These are phyloP conservation scores for Castanea mollissima DNA, from an alignment of 306 rosid species.

Conservation along the genomic window DNA sequence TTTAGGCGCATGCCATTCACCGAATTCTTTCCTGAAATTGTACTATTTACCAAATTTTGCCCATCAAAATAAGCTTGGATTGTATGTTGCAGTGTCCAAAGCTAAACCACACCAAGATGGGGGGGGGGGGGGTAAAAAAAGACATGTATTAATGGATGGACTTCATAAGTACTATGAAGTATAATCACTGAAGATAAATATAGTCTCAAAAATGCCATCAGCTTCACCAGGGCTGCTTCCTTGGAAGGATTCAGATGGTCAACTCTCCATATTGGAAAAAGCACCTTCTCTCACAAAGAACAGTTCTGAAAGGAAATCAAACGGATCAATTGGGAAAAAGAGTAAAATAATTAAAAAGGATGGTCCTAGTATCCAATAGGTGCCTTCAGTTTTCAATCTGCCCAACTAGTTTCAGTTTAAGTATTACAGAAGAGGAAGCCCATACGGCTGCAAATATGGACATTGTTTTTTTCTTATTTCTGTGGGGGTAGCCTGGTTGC, in stretches of 20 bases:
- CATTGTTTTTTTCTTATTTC: too few relatives aligned
- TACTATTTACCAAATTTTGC: too few relatives aligned
- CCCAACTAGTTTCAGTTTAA: slow-evolving; percentile 24
- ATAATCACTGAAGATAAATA: slow-evolving; percentile 70
- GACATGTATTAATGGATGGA: slow-evolving; percentile 47
- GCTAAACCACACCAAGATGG: slow-evolving; percentile 35
- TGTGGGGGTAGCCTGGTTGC: too few relatives aligned
- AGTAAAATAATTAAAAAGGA: too few relatives aligned
- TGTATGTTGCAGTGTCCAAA: slow-evolving; percentile 63
- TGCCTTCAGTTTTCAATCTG: slow-evolving; percentile 3
- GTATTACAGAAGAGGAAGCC: slow-evolving; percentile 28
- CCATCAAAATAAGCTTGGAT: slow-evolving; percentile 35
- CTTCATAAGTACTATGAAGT: slow-evolving; percentile 38
- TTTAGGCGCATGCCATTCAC: too few relatives aligned
- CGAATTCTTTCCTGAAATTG: too few relatives aligned
- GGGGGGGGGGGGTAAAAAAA: slow-evolving; percentile 16
- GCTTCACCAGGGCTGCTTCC: slow-evolving; percentile 24
- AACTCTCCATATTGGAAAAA: slow-evolving; percentile 32
- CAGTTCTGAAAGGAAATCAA: too few relatives aligned
- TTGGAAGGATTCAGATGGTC: slow-evolving; percentile 10
- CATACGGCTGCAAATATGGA: background rate
- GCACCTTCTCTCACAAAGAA: slow-evolving; percentile 3
- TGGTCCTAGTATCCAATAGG: too few relatives aligned
- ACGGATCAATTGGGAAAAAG: too few relatives aligned
- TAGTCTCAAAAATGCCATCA: slow-evolving; percentile 60